phyloP scores from a whole-genome alignment of 768 basidiomycete genomes.

The Leccinum longicurvipes region DNA sequence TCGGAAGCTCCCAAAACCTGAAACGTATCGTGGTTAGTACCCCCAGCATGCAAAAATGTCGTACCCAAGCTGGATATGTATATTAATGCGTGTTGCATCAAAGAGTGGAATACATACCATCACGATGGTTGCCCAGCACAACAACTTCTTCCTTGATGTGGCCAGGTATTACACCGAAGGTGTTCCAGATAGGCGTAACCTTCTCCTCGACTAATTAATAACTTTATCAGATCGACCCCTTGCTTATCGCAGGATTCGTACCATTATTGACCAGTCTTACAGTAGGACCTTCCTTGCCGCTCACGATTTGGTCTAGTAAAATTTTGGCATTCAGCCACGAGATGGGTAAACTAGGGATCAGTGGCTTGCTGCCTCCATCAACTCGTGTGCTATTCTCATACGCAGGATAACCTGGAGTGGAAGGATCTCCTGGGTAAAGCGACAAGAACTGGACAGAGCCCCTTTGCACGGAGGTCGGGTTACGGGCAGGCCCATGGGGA shows the following conservation, averaged over 20 bases:
- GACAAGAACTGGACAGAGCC: constrained; percentile 78
- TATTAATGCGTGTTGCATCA: constrained; percentile 5
- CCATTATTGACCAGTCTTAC: constrained; percentile 57
- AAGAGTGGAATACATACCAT: constrained; percentile 49
- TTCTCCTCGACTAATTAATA: constrained; percentile 60
- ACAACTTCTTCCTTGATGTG: constrained; percentile 83
- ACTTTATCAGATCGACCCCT: not conserved
- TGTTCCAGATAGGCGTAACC: constrained; percentile 91
- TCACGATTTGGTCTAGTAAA: constrained; percentile 48
- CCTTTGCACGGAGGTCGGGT: constrained; percentile 79
- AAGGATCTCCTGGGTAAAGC: constrained; percentile 71
- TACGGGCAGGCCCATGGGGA: constrained; percentile 85
- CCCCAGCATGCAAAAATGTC: not conserved
- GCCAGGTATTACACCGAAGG: constrained; percentile 81
- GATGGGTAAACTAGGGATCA: constrained; percentile 86
- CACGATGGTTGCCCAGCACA: constrained; percentile 84
- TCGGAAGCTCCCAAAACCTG: constrained; percentile 52
- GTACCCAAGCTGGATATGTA: constrained; percentile 23
- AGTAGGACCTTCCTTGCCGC: constrained; percentile 35
- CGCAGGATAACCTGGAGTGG: constrained; percentile 84
- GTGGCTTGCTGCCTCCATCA: constrained; percentile 60
- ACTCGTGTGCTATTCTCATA: constrained; percentile 75
- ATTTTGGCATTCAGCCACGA: constrained; percentile 81
- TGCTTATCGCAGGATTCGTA: constrained; percentile 19
- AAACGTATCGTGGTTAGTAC: constrained; percentile 2